Evolutionary conservation across 371 early-diverging fungal species (phyloP).

Genomic region (Zopfochytrium polystomum): DNA sequence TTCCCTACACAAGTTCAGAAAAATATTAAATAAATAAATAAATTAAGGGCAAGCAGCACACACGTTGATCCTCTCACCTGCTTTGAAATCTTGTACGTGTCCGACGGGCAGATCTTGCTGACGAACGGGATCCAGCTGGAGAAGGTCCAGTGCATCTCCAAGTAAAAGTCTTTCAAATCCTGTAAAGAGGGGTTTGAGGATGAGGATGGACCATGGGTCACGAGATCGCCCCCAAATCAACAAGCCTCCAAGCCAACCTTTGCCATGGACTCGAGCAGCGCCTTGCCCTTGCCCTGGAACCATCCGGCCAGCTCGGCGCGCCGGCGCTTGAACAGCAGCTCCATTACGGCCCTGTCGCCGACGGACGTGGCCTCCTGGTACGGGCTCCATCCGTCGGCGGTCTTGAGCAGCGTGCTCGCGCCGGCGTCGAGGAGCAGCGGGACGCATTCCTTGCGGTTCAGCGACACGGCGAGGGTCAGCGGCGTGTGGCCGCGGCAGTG

Average conservation of each 20-base stretch:
- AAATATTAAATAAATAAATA: not conserved
- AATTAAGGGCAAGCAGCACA: not conserved
- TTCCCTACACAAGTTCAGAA: constrained; percentile 23
- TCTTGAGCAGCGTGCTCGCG: constrained; percentile 36
- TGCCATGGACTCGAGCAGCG: constrained; percentile 31
- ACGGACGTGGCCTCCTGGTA: constrained; percentile 46
- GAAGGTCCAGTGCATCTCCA: constrained; percentile 48
- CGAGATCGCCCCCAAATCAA: not conserved
- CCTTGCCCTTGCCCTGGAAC: constrained; percentile 35
- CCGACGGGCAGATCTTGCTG: constrained; percentile 40
- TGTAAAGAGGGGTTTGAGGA: not conserved
- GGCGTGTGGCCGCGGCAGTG: constrained; percentile 44
- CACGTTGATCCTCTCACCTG: constrained; percentile 28
- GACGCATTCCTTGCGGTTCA: constrained; percentile 33
- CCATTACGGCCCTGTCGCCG: constrained; percentile 43
- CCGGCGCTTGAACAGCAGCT: constrained; percentile 24
- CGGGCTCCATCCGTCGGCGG: constrained; percentile 44
- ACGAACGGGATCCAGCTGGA: constrained; percentile 42
- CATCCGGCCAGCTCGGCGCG: constrained; percentile 37
- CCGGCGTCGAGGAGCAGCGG: constrained; percentile 34
- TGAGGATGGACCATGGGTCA: not conserved
- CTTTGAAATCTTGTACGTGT: constrained; percentile 36
- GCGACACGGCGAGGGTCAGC: constrained; percentile 44
- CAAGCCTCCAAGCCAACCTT: constrained; percentile 23
- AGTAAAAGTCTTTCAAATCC: constrained; percentile 43